These are phyloP conservation scores for Chaetomidium leptoderma DNA, from an alignment of 495 filamentous ascomycete species.

Conservation along the genomic window DNA sequence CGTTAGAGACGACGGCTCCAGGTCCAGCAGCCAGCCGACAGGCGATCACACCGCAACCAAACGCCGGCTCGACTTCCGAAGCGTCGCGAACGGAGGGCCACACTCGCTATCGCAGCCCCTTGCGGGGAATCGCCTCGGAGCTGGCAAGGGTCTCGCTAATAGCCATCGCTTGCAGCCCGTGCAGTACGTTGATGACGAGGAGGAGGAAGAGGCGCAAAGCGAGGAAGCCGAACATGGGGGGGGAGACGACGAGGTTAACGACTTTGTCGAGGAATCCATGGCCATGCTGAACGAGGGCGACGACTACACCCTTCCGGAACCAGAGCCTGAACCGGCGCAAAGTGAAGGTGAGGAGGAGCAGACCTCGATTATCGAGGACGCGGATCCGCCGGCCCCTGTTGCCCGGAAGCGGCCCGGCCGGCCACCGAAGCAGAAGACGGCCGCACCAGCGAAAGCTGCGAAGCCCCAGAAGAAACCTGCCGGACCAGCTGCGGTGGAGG, in stretches of 20 bases:
- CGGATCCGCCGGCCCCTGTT: conserved; percentile 6
- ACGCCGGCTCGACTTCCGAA: conserved; percentile 43
- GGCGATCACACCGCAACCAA: conserved; percentile 12
- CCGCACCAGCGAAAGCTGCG: background rate
- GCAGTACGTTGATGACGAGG: conserved; percentile 26
- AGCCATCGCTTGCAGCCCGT: conserved; percentile 15
- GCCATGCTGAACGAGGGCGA: conserved; percentile 33
- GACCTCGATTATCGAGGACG: conserved; percentile 11
- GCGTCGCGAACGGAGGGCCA: conserved; percentile 19
- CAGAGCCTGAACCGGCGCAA: conserved; percentile 25
- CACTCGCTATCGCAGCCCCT: conserved; percentile 27
- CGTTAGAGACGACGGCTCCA: conserved; percentile 14
- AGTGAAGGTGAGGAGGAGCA: conserved; percentile 30
- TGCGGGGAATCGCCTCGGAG: no score
- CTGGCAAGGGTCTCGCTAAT: conserved; percentile 1
- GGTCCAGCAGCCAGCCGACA: conserved; percentile 22
- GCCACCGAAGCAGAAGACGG: conserved; percentile 20
- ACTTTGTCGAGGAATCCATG: conserved; percentile 36
- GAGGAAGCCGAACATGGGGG: conserved; percentile 19
- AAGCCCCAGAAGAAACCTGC: conserved; percentile 16
- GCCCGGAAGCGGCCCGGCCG: conserved; percentile 22
- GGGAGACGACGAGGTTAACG: conserved; percentile 21
- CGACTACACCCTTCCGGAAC: conserved; percentile 20
- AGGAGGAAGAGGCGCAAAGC: conserved; percentile 22
- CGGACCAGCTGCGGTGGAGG: conserved; percentile 5